A percentile compares a stretch with the other conserved stretches of the same genome.
phyloP scores from a whole-genome alignment of 768 basidiomycete genomes.

The Boletellus ananiceps region DNA sequence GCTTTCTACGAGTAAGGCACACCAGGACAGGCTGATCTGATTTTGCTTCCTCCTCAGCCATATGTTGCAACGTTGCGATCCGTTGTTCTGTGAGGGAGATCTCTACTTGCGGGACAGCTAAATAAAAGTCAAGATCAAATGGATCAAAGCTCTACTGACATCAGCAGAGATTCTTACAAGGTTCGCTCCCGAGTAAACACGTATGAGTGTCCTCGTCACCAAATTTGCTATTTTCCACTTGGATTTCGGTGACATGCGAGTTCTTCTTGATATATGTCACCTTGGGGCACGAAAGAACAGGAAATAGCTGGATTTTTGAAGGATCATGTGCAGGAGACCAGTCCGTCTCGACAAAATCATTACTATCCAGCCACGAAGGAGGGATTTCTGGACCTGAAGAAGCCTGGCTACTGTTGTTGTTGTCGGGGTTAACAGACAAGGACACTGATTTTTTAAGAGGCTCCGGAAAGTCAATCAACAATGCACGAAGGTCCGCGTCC shows the following conservation, averaged over 20 bases:
- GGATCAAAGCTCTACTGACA: background rate
- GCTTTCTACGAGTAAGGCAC: background rate
- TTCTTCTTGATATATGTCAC: constrained; percentile 77
- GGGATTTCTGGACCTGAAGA: constrained; percentile 34
- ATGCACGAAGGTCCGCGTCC: constrained; percentile 68
- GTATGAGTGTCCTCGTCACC: constrained; percentile 79
- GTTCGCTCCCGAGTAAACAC: constrained; percentile 71
- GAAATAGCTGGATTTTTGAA: constrained; percentile 65
- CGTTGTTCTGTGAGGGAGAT: constrained; percentile 54
- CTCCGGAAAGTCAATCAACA: constrained; percentile 75
- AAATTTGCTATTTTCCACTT: constrained; percentile 65
- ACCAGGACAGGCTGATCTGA: constrained; percentile 15
- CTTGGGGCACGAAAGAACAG: constrained; percentile 72
- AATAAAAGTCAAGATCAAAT: background rate
- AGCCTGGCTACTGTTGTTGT: constrained; percentile 34
- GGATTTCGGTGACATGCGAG: constrained; percentile 37
- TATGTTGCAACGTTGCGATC: constrained; percentile 42
- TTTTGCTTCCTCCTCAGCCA: constrained; percentile 13
- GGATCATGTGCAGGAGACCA: constrained; percentile 47
- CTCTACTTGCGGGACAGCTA: constrained; percentile 65
- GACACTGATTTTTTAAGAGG: constrained; percentile 58
- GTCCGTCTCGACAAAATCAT: constrained; percentile 81
- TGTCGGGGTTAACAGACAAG: constrained; percentile 42
- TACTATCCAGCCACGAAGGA: constrained; percentile 67
- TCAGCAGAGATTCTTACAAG: constrained; percentile 42